Base-by-base conservation (phyloP, 257 asterid genomes). In the Verbena officinalis region DNA sequence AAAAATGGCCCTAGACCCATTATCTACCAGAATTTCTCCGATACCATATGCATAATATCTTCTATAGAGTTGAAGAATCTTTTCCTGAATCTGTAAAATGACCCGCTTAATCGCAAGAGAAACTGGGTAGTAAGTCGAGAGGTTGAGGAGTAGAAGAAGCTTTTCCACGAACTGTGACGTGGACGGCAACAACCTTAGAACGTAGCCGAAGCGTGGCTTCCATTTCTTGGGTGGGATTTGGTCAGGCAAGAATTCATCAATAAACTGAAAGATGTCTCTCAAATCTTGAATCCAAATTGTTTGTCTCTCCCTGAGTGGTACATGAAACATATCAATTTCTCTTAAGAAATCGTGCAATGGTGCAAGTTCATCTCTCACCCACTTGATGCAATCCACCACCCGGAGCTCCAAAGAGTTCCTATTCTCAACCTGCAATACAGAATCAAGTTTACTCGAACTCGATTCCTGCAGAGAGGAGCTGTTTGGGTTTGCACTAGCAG, bases 341-440 rank as follows among this genome's bases (percentile, higher is more conserved):
- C 20, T 15, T 13, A 51, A 22, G 57, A 51, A 51, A 22, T 21
- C 34, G 11, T 21, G 57, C 57, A 51, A 23, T 11, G 57, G 57
- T 33, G 34, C 57, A 20, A 51, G n/a, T 51, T 51, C 57, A 51
- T 51, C 57, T 21, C 57, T 51, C 57, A 51, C 57, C 57, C 57
- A 51, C 21, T 51, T 23, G 11, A 51, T 51, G 34, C 16, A 23
- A 1, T 12, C 57, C n/a, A 51, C 8, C 44, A 38, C 44, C 13
- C 13, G 12, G 12, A 12, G 9, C 2, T 38, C 5, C 36, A 20
- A 34, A 49, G 30, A 1, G 1, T 4, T 11, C 17, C 27, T 11
- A 21, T 23, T 4, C 3, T 1, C 13, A 6, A 48, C 4, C 57
- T 9, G 57, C 57, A 51, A 8, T 0, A 34, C 57, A 51, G 57